phyloP scores from a whole-genome alignment of 2,329 filamentous ascomycete genomes.

The Botryotinia globosa region DNA sequence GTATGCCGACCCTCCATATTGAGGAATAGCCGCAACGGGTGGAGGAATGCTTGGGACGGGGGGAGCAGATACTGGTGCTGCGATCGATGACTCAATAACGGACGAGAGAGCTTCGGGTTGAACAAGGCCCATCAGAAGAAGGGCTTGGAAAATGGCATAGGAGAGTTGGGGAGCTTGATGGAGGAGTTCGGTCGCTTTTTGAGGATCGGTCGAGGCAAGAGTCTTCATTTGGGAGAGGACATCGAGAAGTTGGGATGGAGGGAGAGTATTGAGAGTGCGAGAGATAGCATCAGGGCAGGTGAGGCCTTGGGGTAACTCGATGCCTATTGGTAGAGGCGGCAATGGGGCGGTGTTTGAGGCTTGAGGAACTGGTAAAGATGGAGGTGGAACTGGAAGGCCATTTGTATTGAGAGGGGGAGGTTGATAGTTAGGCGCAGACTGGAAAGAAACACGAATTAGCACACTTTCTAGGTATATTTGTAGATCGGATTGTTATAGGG shows the following conservation, averaged over 20 bases:
- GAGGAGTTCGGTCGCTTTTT: slow-evolving; percentile 80
- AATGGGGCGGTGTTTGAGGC: slow-evolving; percentile 52
- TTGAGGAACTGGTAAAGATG: slow-evolving; percentile 29
- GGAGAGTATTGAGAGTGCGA: slow-evolving; percentile 80
- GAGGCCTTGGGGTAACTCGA: slow-evolving; percentile 78
- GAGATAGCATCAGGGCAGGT: slow-evolving; percentile 90
- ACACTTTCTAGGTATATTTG: neutral
- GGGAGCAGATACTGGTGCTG: slow-evolving; percentile 46
- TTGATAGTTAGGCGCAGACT: slow-evolving; percentile 17
- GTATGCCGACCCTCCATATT: slow-evolving; percentile 40
- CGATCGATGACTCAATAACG: slow-evolving; percentile 62
- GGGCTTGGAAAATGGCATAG: slow-evolving; percentile 91
- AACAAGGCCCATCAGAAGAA: slow-evolving; percentile 89
- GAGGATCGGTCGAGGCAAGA: slow-evolving; percentile 76
- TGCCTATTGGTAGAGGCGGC: slow-evolving; percentile 79
- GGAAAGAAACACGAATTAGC: neutral
- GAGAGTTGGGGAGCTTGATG: slow-evolving; percentile 86
- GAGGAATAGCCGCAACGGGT: slow-evolving; percentile 31
- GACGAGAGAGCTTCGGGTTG: slow-evolving; percentile 78
- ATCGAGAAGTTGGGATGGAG: slow-evolving; percentile 85
- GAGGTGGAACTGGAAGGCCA: slow-evolving; percentile 38
- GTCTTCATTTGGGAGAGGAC: slow-evolving; percentile 94
- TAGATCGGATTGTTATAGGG: neutral
- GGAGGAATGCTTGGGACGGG: slow-evolving; percentile 31
- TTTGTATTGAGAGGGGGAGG: slow-evolving; percentile 23